phyloP scores from a whole-genome alignment of 106 monocot genomes.

The Amphibolis antarctica region DNA sequence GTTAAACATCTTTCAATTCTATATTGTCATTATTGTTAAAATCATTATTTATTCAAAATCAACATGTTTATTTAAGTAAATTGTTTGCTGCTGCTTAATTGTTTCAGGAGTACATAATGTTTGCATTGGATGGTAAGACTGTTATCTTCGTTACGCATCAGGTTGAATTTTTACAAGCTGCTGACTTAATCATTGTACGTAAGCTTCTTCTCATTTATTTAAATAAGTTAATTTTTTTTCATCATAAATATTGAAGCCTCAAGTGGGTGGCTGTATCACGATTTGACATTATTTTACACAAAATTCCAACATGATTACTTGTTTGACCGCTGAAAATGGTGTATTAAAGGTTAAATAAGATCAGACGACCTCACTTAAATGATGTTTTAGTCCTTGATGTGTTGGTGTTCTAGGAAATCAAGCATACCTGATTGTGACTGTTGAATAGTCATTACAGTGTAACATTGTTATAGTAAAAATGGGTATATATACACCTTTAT shows the following conservation, averaged over 20 bases:
- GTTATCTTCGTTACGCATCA: constrained; percentile 95
- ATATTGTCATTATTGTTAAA: no score
- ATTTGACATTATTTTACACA: no score
- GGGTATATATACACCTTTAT: no score
- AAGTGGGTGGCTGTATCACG: no score
- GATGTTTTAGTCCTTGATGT: background rate
- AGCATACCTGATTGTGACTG: background rate
- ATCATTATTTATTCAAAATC: no score
- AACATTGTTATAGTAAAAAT: no score
- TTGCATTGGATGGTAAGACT: constrained; percentile 69
- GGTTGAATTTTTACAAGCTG: constrained; percentile 89
- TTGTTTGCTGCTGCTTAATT: background rate
- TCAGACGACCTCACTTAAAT: background rate
- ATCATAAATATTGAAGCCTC: no score
- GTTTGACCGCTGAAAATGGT: no score
- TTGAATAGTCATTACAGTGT: no score
- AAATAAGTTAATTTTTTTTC: background rate
- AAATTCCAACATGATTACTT: no score
- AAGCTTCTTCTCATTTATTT: constrained; percentile 1
- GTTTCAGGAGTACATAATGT: constrained; percentile 81
- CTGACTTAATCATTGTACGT: constrained; percentile 79
- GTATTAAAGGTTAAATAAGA: no score
- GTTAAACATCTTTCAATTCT: background rate
- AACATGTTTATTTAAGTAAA: background rate
- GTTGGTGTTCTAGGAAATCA: constrained; percentile 1